These are phyloP conservation scores for Ilyonectria sp. DNA, from an alignment of 2,329 filamentous ascomycete genomes.

Conservation along the genomic window DNA sequence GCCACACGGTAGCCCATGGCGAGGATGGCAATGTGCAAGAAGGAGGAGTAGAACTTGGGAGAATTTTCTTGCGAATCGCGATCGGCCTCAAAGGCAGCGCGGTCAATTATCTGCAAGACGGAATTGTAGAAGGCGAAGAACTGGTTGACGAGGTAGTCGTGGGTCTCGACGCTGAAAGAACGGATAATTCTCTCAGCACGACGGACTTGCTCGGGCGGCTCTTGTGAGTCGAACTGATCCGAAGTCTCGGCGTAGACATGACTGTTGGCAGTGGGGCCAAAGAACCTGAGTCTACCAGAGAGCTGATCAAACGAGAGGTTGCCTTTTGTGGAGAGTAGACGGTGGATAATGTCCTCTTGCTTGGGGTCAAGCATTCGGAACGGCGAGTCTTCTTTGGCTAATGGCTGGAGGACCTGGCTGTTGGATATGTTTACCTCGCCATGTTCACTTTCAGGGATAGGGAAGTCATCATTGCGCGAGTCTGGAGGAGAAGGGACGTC, in stretches of 20 bases:
- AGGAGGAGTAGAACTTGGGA: conserved; percentile 66
- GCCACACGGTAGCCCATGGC: conserved; percentile 68
- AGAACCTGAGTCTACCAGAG: conserved; percentile 66
- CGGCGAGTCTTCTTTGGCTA: conserved; percentile 50
- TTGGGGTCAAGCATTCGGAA: conserved; percentile 57
- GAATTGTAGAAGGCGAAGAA: conserved; percentile 69
- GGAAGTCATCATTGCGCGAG: conserved; percentile 53
- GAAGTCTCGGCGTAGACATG: conserved; percentile 63
- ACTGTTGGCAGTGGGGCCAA: conserved; percentile 68
- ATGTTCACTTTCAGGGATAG: conserved; percentile 46
- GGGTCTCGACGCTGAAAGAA: conserved; percentile 61
- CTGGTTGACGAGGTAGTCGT: conserved; percentile 66
- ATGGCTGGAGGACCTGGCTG: conserved; percentile 41
- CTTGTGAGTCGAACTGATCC: conserved; percentile 53
- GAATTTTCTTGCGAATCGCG: conserved; percentile 56
- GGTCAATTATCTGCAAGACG: conserved; percentile 64
- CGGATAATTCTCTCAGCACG: conserved; percentile 64
- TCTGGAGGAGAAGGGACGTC: conserved; percentile 52
- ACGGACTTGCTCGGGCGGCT: conserved; percentile 61
- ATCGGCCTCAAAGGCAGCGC: conserved; percentile 64
- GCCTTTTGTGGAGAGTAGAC: conserved; percentile 64
- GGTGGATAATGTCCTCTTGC: conserved; percentile 64
- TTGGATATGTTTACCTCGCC: conserved; percentile 37
- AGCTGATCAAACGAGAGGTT: conserved; percentile 67
- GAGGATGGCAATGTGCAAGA: conserved; percentile 66